Evolutionary conservation across 257 asterid genomes (phyloP).

Genomic region (Fraxinus pennsylvanica): DNA sequence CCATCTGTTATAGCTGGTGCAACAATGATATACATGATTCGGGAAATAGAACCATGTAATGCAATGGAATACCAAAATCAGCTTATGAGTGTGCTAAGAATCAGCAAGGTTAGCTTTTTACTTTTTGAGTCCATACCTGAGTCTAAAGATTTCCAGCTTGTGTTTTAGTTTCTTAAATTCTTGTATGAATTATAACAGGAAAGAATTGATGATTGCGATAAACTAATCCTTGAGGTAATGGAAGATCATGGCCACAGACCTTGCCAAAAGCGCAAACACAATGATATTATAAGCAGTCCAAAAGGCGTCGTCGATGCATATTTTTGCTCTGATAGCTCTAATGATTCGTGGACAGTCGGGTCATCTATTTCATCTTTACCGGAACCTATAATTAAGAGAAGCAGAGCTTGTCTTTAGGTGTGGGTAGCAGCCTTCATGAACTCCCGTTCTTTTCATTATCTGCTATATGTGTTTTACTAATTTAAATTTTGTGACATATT

Average conservation of each 20-base stretch:
- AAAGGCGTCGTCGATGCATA: constrained; percentile 60
- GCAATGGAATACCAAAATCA: constrained; percentile 38
- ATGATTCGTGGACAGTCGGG: constrained; percentile 48
- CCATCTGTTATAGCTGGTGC: constrained; percentile 67
- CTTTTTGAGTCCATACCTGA: background rate
- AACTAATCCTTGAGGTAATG: constrained; percentile 37
- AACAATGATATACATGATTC: constrained; percentile 39
- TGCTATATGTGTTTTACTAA: background rate
- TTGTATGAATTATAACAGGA: constrained; percentile 38
- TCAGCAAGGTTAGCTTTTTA: constrained; percentile 4
- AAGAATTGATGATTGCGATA: constrained; percentile 38
- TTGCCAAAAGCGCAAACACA: constrained; percentile 42
- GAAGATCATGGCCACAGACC: constrained; percentile 25
- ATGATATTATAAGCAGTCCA: constrained; percentile 51
- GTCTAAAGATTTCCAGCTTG: background rate
- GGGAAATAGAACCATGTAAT: constrained; percentile 41
- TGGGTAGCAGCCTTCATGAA: background rate
- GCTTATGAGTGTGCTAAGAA: constrained; percentile 33
- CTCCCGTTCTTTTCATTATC: background rate
- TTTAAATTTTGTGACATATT: background rate
- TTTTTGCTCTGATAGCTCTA: constrained; percentile 54
- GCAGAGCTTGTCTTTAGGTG: constrained; percentile 23
- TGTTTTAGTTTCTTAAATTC: background rate
- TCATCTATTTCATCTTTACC: constrained; percentile 40
- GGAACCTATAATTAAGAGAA: constrained; percentile 47